A percentile compares a stretch with the other conserved stretches of the same genome.
Evolutionary conservation across 257 asterid genomes (phyloP).

Genomic region (Parsonsia alboflavescens): DNA sequence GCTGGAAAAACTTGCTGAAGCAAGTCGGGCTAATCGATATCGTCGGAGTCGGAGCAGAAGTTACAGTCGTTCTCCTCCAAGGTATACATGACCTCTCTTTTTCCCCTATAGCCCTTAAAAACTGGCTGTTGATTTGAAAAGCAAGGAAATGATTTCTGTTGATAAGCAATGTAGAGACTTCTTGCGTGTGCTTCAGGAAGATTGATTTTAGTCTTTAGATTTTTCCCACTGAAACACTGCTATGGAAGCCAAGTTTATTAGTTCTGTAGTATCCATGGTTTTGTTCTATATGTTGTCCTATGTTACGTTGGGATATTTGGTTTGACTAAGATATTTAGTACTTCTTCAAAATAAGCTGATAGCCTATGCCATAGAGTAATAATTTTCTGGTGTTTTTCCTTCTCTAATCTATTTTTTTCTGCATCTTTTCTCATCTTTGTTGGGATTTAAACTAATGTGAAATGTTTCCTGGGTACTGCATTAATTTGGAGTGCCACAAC

Average conservation of each 20-base stretch:
- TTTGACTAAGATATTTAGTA: not conserved
- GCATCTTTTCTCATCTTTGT: too few relatives aligned
- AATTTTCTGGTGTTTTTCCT: too few relatives aligned
- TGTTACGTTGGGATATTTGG: not conserved
- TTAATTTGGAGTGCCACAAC: not conserved
- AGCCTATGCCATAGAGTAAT: not conserved
- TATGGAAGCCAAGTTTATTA: not conserved
- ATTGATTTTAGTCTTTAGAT: not conserved
- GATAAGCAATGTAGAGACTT: not conserved
- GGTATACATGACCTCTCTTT: constrained; percentile 31
- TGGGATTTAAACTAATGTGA: not conserved
- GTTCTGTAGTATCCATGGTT: not conserved
- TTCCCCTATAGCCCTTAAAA: not conserved
- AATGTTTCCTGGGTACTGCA: not conserved
- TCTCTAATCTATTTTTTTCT: not conserved
- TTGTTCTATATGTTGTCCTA: not conserved
- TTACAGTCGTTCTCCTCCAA: constrained; percentile 79
- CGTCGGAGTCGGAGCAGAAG: constrained; percentile 83
- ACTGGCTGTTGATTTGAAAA: not conserved
- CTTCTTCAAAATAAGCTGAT: not conserved
- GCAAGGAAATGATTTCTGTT: not conserved
- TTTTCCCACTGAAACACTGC: not conserved
- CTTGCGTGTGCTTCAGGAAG: not conserved
- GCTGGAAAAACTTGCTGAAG: constrained; percentile 90
- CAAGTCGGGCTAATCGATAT: constrained; percentile 53